A percentile compares a stretch with the other conserved stretches of the same genome.
phyloP scores from a whole-genome alignment of 2,329 filamentous ascomycete genomes.

The Fusarium ambrosium region DNA sequence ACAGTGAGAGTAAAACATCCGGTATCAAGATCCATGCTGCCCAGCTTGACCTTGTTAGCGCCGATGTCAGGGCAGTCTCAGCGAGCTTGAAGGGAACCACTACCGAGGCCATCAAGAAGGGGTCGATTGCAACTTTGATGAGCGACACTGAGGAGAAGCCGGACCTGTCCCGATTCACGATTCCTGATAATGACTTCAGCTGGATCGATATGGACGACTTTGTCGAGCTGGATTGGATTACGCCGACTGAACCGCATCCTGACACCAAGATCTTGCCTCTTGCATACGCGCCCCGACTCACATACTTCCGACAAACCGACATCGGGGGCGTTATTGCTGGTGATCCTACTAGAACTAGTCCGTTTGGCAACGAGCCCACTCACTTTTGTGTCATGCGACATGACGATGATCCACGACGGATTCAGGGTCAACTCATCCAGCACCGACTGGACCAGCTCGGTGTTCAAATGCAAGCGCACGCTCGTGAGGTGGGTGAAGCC shows the following conservation, averaged over 20 bases:
- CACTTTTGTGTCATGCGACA: constrained; percentile 96
- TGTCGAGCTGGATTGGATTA: constrained; percentile 95
- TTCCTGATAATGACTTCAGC: constrained; percentile 92
- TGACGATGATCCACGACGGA: constrained; percentile 87
- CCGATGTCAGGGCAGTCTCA: constrained; percentile 93
- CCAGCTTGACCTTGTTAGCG: constrained; percentile 90
- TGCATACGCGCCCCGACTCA: constrained; percentile 93
- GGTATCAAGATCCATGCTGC: constrained; percentile 97
- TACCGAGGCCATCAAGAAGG: constrained; percentile 78
- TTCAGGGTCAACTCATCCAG: constrained; percentile 88
- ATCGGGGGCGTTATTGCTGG: constrained; percentile 84
- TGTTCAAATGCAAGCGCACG: constrained; percentile 82
- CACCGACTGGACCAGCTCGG: constrained; percentile 83
- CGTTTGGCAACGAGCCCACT: constrained; percentile 92
- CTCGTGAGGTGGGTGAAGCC: constrained; percentile 78
- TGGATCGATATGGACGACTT: constrained; percentile 99
- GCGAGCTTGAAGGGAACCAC: constrained; percentile 88
- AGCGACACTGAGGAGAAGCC: constrained; percentile 70
- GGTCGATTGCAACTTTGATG: constrained; percentile 64
- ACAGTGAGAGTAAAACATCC: constrained; percentile 77
- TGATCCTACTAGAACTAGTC: constrained; percentile 86
- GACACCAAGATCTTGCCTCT: constrained; percentile 95
- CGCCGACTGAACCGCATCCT: constrained; percentile 90
- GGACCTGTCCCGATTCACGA: constrained; percentile 90
- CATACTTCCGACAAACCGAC: constrained; percentile 97